Evolutionary conservation across 208 protist genomes (phyloP), one percentile per base, ranked within the genome.

Genomic region (Trypanosoma melophagium): DNA sequence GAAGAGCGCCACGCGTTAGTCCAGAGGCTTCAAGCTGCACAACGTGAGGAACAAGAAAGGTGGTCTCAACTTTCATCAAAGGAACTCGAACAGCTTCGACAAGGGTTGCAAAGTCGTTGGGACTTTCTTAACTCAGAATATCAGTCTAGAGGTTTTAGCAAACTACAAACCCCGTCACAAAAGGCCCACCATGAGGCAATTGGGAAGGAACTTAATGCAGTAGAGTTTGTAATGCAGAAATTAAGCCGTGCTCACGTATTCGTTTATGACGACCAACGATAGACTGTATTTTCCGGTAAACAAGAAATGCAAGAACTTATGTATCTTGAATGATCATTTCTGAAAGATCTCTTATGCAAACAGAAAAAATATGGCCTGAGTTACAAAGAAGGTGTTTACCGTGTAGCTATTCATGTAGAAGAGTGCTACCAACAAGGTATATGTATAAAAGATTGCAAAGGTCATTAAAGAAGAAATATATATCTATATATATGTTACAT

Each of bases 131-230:
- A 97, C 80, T 92, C 91, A 56, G 83, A 94, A 55, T 98, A 96
- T 67, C 96, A 98, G 72, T 90, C 91, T 17, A 87, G 92, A 54
- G 89, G 90, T 22, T 96, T 98, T 80, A 93, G 84, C 58, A 95
- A 90, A 50, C 66, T 97, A 49, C 81, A 96, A 75, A 97, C 92
- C 24, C 86, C 86, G 0, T 94, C 85, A n/a, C 86, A 97, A 71
- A 90, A 89, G 61, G 53, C 77, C 25, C 77, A 89, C 24, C 87
- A 95, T 35, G 92, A 96, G 66, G 63, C 69, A 13, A 25, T 96
- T 38, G 91, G 96, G 64, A 84, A 84, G 52, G 79, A 95, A 60
- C 77, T 97, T 9, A 71, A 86, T 59, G 84, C 89, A 5, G 68
- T 97, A 40, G 91, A 97, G 76, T 91, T 89, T 62, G 89, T 82